Evolutionary conservation across 1,284 basidiomycete species (phyloP).

Genomic region (Ganoderma boninense): DNA sequence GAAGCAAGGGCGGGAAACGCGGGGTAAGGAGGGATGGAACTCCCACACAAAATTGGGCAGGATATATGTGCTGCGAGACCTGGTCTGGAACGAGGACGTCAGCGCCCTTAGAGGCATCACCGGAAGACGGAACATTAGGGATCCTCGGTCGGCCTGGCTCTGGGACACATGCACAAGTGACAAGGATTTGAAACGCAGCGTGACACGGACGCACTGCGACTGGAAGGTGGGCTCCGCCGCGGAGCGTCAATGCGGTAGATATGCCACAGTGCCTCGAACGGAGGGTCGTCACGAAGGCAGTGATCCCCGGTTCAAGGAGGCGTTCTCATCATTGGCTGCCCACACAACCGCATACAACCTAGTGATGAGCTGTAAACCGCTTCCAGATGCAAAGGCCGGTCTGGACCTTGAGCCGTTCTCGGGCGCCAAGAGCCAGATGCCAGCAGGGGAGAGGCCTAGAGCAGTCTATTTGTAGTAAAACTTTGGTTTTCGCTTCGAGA

Average conservation of each 20-base stretch:
- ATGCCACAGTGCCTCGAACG: not conserved
- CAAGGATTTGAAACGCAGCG: constrained; percentile 6
- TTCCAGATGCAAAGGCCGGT: not conserved
- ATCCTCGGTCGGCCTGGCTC: constrained; percentile 9
- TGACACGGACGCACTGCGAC: not conserved
- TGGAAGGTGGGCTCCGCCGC: not conserved
- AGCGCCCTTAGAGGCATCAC: constrained; percentile 13
- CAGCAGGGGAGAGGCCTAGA: not conserved
- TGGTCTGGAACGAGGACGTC: constrained; percentile 29
- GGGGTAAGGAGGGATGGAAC: constrained; percentile 7
- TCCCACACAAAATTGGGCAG: constrained; percentile 2
- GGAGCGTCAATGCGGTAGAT: not conserved
- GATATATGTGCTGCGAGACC: constrained; percentile 24
- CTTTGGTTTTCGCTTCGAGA: not conserved
- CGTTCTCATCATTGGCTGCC: not conserved
- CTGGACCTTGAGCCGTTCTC: not conserved
- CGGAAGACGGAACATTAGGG: constrained; percentile 1
- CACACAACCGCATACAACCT: not conserved
- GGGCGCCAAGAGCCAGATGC: not conserved
- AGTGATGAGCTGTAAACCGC: constrained; percentile 2
- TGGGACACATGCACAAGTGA: not conserved
- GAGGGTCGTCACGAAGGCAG: constrained; percentile 2
- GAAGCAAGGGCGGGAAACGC: constrained; percentile 12
- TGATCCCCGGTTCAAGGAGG: not conserved
- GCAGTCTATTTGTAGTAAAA: not conserved